Evolutionary conservation across 2,329 filamentous ascomycete genomes (phyloP), one percentile per base, ranked within the genome.

Genomic region (Pseudogymnoascus sp.): DNA sequence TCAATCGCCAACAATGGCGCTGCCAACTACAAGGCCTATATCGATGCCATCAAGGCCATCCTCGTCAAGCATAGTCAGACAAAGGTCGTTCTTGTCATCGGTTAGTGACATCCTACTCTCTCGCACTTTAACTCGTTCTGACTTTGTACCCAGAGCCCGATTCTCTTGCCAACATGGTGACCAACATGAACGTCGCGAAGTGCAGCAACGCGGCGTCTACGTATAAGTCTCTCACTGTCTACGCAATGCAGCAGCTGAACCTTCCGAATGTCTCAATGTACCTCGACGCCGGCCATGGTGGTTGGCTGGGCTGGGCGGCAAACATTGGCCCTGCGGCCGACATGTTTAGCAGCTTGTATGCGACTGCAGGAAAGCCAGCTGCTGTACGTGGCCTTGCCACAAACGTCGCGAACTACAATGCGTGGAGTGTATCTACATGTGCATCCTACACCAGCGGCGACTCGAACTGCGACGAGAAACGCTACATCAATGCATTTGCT

Each of bases 291-390:
- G 84, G 83, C 63, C 84, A 87, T 71, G 83, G 80, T 27, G 84
- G 84, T 64, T 87, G 84, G 84, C 77, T 87, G 44, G 84, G 84
- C 68, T 87, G 84, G 84, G 71, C 79, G 15, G 83, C 81, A 64
- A 87, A 87, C 74, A 78, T 84, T 51, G 66, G 67, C 5, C 80
- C 80, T 5, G 78, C 80, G 2, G 80, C 81, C 8, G 67, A 76
- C 38, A 72, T 82, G 13, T 82, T 77, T 68, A 78, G 73, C 2
- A 48, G 74, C 25, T 70, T 83, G 0, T 83, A 80, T 70, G 77
- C 74, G 51, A 73, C 73, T 33, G 80, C 79, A 15, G 75, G 75
- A 1, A 76, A 73, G 2, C 81, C 81, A 4, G 73, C 75, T 10
- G 71, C 74, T 10, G 74, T 84, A 17, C 78, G 81, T 64, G 81